A percentile compares a stretch with the other conserved stretches of the same genome.
phyloP scores from a whole-genome alignment of 805 yeast species.

The Ogataea allantospora region DNA sequence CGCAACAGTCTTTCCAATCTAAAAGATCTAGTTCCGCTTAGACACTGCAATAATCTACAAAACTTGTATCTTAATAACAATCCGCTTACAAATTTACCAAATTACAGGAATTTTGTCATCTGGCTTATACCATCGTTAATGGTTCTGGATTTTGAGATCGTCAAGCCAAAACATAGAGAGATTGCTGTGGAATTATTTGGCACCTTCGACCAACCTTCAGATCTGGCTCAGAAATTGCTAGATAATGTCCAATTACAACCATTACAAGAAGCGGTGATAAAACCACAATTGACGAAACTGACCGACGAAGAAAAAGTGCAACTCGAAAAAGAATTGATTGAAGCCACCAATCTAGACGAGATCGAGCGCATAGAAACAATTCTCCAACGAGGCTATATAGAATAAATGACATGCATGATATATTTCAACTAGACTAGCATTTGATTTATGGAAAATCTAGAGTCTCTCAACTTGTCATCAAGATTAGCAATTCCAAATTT shows the following conservation, averaged over 20 bases:
- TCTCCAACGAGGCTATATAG: conserved; percentile 39
- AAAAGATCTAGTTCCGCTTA: conserved; percentile 40
- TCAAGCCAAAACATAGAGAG: conserved; percentile 53
- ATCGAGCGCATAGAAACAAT: conserved; percentile 66
- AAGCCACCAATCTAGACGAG: conserved; percentile 71
- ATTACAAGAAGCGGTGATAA: neutral
- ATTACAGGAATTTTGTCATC: conserved; percentile 61
- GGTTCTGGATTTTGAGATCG: conserved; percentile 65
- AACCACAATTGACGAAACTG: conserved; percentile 34
- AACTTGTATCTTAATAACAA: conserved; percentile 57
- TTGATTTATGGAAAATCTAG: conserved; percentile 22
- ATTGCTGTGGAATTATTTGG: conserved; percentile 47
- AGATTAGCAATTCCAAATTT: conserved; percentile 21
- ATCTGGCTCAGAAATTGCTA: conserved; percentile 32
- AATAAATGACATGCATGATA: conserved; percentile 3
- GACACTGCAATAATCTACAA: conserved; percentile 38
- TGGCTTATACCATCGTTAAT: conserved; percentile 62
- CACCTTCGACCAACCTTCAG: conserved; percentile 25
- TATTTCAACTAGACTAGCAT: conserved; percentile 12
- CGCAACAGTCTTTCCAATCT: conserved; percentile 49
- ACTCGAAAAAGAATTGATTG: conserved; percentile 52
- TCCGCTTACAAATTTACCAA: conserved; percentile 45
- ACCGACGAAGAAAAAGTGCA: conserved; percentile 51
- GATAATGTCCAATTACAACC: conserved; percentile 10
- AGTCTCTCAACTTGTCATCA: conserved; percentile 10